These are phyloP conservation scores for Colletotrichum sp. DNA, from an alignment of 2,329 filamentous ascomycete genomes.

Conservation along the genomic window DNA sequence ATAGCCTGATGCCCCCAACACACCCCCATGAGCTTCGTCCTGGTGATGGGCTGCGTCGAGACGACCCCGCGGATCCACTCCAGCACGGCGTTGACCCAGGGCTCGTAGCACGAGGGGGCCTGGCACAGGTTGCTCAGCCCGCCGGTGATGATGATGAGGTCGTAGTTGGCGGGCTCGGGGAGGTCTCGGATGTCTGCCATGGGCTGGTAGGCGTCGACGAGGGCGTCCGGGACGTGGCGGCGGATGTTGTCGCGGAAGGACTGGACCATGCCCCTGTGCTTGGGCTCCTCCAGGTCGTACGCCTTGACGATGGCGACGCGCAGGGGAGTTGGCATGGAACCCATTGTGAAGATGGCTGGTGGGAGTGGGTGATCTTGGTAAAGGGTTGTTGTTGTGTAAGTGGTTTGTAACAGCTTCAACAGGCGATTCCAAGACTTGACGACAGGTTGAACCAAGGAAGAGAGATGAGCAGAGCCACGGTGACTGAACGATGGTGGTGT, in stretches of 20 bases:
- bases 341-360: background rate
- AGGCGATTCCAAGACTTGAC: background rate
- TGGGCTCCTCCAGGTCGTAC: slow-evolving; percentile 16
- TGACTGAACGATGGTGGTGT: background rate
- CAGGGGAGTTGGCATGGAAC: slow-evolving; percentile 3
- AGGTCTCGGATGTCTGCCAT: slow-evolving; percentile 1
- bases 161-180: background rate
- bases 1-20: slow-evolving; percentile 18
- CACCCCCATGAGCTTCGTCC: slow-evolving; percentile 4
- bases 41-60: background rate
- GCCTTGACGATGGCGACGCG: slow-evolving; percentile 17
- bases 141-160: slow-evolving; percentile 15
- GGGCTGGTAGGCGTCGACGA: background rate
- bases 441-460: background rate
- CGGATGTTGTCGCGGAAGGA: slow-evolving; percentile 9
- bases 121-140: slow-evolving; percentile 15
- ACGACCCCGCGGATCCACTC: slow-evolving; percentile 12
- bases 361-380: too few species aligned
- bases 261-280: slow-evolving; percentile 11
- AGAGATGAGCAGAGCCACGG: background rate
- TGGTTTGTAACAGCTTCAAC: background rate
- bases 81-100: slow-evolving; percentile 8
- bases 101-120: background rate
- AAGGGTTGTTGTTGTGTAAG: background rate
- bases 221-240: background rate